Evolutionary conservation across 177 flowering plant genomes (phyloP).

Genomic region (Vitis hybrid): DNA sequence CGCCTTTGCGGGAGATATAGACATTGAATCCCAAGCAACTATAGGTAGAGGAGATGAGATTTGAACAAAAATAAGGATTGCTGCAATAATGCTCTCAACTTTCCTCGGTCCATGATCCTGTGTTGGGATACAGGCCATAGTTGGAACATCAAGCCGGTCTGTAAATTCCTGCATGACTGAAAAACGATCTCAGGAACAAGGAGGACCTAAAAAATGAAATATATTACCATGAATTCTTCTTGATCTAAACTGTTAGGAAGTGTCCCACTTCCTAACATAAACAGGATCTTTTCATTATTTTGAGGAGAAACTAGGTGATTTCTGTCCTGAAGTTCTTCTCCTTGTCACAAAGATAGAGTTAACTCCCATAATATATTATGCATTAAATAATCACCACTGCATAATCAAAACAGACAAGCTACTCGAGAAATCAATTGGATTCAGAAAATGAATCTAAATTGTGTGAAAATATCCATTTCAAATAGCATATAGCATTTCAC

Average conservation of each 20-base stretch:
- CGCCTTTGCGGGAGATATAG: constrained; percentile 60
- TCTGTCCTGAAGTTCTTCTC: too few relatives aligned
- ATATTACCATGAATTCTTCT: not conserved
- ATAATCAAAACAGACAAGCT: not conserved
- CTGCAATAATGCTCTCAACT: constrained; percentile 42
- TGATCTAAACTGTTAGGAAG: too few relatives aligned
- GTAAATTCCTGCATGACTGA: constrained; percentile 47
- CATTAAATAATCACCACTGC: not conserved
- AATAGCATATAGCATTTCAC: not conserved
- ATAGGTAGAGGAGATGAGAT: constrained; percentile 55
- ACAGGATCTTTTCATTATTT: not conserved
- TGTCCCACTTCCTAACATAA: too few relatives aligned
- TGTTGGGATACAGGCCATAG: constrained; percentile 15
- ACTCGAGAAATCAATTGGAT: not conserved
- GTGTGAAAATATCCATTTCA: not conserved
- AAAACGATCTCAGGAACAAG: constrained; percentile 17
- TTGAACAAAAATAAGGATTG: constrained; percentile 49
- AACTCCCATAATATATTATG: not conserved
- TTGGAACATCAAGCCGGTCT: constrained; percentile 11
- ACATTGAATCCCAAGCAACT: constrained; percentile 32
- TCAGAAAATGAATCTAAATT: not conserved
- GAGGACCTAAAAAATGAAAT: not conserved
- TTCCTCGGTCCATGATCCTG: constrained; percentile 27
- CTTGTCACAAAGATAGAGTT: not conserved
- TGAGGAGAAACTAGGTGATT: not conserved